These are phyloP conservation scores for Cladosporium sp. DNA, from an alignment of 2,329 filamentous ascomycete genomes.

Conservation along the genomic window DNA sequence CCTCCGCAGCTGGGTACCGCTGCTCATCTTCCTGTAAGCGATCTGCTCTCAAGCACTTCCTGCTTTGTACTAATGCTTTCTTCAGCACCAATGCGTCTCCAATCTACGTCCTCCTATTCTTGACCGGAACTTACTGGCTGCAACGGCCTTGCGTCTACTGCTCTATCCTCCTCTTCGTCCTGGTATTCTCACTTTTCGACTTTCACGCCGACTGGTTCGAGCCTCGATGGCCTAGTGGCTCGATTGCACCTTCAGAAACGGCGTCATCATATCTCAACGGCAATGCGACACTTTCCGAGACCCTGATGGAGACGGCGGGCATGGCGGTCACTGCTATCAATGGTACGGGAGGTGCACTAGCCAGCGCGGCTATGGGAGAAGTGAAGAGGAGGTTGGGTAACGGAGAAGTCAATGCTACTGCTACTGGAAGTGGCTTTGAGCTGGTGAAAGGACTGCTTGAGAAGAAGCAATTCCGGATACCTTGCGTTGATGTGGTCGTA, in stretches of 20 bases:
- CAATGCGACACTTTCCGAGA: constrained; percentile 31
- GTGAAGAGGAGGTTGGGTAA: constrained; percentile 40
- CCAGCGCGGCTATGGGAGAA: constrained; percentile 63
- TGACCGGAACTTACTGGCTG: constrained; percentile 91
- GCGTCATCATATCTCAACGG: constrained; percentile 29
- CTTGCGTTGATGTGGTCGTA: constrained; percentile 85
- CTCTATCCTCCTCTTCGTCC: constrained; percentile 88
- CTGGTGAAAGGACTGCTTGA: constrained; percentile 82
- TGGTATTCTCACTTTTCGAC: constrained; percentile 95
- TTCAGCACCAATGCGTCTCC: constrained; percentile 45
- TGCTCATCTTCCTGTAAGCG: constrained; percentile 50
- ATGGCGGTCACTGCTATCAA: constrained; percentile 52
- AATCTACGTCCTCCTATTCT: constrained; percentile 48
- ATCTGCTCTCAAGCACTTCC: neutral
- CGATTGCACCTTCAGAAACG: constrained; percentile 32
- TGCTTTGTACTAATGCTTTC: neutral
- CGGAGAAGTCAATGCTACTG: constrained; percentile 40
- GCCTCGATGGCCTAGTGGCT: constrained; percentile 49
- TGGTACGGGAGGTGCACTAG: constrained; percentile 64
- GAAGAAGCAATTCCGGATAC: constrained; percentile 81
- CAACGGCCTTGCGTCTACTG: constrained; percentile 98
- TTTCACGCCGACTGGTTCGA: constrained; percentile 90
- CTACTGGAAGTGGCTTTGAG: constrained; percentile 68
- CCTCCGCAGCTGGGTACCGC: constrained; percentile 55
- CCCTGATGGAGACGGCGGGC: constrained; percentile 65